Conservation (phyloP, 176 grass and related monocot species). For the Oryza coarctata region DNA sequence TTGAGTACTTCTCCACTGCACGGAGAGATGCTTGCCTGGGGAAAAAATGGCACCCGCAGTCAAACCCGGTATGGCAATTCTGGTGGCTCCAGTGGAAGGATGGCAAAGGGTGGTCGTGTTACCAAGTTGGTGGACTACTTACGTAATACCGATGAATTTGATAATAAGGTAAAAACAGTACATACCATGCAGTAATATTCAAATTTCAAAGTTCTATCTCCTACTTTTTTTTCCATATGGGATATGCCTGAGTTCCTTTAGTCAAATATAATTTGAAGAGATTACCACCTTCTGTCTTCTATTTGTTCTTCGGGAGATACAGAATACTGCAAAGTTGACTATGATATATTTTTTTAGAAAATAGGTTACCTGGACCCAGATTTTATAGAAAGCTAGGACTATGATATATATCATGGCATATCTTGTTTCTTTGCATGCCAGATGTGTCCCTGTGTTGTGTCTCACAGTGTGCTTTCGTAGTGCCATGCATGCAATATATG, state of each 20-base stretch:
- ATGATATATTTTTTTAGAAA: too few species aligned
- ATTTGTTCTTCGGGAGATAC: constrained; percentile 4
- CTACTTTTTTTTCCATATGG: neutral
- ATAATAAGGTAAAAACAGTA: constrained; percentile 53
- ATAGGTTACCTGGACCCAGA: too few species aligned
- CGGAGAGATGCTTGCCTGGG: constrained; percentile 88
- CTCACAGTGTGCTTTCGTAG: neutral
- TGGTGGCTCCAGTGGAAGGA: constrained; percentile 57
- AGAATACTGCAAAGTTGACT: neutral
- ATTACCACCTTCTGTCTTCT: neutral
- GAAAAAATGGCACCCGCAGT: constrained; percentile 80
- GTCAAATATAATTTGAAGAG: too few species aligned
- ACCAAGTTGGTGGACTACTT: constrained; percentile 62
- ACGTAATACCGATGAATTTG: constrained; percentile 60
- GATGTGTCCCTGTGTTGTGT: neutral
- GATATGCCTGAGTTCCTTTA: neutral
- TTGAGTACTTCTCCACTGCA: constrained; percentile 58
- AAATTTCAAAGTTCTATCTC: neutral
- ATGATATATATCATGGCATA: neutral
- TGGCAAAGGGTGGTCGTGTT: constrained; percentile 59
- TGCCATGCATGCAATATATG: constrained; percentile 2
- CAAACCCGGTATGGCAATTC: constrained; percentile 65
- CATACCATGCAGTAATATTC: neutral
- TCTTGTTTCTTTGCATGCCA: neutral
- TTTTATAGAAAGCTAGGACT: too few species aligned